phyloP scores from a whole-genome alignment of 768 basidiomycete species.

The Podaxis pistillaris region DNA sequence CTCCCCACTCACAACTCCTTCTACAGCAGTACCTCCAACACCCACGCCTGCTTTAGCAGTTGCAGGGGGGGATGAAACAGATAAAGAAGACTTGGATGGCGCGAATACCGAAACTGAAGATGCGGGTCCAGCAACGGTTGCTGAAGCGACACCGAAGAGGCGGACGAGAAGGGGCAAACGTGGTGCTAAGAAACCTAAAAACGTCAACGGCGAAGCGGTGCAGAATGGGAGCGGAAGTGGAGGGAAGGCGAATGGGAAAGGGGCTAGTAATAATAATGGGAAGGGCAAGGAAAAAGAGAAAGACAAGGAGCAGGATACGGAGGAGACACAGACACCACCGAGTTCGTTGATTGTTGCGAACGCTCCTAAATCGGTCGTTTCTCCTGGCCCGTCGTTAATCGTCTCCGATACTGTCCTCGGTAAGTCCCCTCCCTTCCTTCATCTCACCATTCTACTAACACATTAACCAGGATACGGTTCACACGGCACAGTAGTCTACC shows the following conservation, averaged over 20 bases:
- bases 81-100: constrained; percentile 39
- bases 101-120: constrained; percentile 26
- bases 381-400: constrained; percentile 48
- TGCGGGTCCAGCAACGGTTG: constrained; percentile 18
- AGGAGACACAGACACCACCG: constrained; percentile 23
- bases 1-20: neutral
- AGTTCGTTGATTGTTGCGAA: constrained; percentile 21
- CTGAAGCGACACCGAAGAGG: constrained; percentile 38
- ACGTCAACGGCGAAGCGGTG: constrained; percentile 20
- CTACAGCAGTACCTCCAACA: neutral
- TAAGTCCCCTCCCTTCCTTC: constrained; percentile 29
- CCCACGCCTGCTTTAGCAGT: constrained; percentile 16
- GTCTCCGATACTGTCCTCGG: constrained; percentile 79
- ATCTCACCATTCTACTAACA: neutral
- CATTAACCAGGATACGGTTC: constrained; percentile 77
- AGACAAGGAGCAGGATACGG: constrained; percentile 27
- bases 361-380: constrained; percentile 26
- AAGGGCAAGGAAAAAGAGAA: constrained; percentile 20
- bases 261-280: neutral
- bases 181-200: constrained; percentile 51
- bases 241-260: constrained; percentile 33
- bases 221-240: constrained; percentile 33
- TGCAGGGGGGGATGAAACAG: constrained; percentile 54
- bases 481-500: constrained; percentile 94
- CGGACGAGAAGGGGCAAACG: constrained; percentile 49